These are phyloP conservation scores for Castanopsis chinensis DNA, from an alignment of 306 rosid genomes.

Conservation along the genomic window DNA sequence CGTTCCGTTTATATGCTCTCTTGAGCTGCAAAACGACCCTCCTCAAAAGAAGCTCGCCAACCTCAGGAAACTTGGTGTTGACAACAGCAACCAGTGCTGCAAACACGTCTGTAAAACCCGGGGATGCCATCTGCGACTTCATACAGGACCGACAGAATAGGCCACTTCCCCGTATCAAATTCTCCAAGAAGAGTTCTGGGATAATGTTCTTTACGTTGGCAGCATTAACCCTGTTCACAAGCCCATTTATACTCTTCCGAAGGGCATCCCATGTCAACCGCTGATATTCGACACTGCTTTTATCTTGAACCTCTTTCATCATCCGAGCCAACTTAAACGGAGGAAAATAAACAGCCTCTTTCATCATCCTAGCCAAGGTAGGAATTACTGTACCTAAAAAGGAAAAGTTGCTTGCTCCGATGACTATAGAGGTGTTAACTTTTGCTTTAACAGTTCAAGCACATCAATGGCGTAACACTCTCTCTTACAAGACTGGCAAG, in stretches of 20 bases:
- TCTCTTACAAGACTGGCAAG: too few relatives aligned
- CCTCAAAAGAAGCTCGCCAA: conserved; percentile 80
- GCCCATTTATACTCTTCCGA: conserved; percentile 88
- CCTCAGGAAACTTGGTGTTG: conserved; percentile 89
- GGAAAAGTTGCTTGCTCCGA: too few relatives aligned
- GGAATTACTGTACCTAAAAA: too few relatives aligned
- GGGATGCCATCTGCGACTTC: conserved; percentile 97
- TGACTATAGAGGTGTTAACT: too few relatives aligned
- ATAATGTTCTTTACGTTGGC: conserved; percentile 81
- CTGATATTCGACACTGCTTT: conserved; percentile 81
- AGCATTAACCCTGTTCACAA: conserved; percentile 92
- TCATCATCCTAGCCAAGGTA: too few relatives aligned
- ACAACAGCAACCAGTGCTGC: conserved; percentile 92
- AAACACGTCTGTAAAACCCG: conserved; percentile 83
- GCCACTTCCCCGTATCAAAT: conserved; percentile 86
- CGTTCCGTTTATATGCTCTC: conserved; percentile 89
- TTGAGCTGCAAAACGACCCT: conserved; percentile 88
- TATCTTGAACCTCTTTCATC: conserved; percentile 88
- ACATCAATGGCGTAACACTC: too few relatives aligned
- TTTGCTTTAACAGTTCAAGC: too few relatives aligned
- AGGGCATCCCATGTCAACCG: conserved; percentile 96
- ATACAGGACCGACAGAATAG: conserved; percentile 89
- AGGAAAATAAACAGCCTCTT: conserved; percentile 29
- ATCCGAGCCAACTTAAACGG: conserved; percentile 88
- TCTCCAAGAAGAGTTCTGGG: conserved; percentile 77